phyloP scores from a whole-genome alignment of 2,329 filamentous ascomycete genomes.

The Chaetomium olivaceum region DNA sequence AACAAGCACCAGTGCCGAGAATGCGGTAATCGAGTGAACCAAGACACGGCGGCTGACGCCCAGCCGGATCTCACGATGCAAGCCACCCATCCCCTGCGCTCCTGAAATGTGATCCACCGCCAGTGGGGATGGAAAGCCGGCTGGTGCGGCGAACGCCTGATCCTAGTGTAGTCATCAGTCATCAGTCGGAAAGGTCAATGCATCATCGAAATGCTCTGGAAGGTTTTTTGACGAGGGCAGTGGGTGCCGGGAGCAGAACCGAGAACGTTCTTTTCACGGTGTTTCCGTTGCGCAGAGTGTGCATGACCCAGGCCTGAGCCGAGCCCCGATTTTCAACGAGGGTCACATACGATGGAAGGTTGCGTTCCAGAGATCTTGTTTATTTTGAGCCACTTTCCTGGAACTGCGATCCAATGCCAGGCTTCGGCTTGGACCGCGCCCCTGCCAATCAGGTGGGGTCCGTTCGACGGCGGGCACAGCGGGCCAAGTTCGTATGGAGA shows the following conservation, averaged over 20 bases:
- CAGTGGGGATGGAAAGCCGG: constrained; percentile 17
- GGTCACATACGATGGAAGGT: constrained; percentile 1
- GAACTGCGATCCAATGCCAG: constrained; percentile 21
- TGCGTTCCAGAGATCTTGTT: constrained; percentile 32
- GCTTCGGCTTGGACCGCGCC: constrained; percentile 24
- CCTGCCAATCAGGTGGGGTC: constrained; percentile 27
- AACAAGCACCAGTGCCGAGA: neutral
- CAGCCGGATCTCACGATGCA: constrained; percentile 9
- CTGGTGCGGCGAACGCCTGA: constrained; percentile 15
- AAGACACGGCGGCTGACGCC: constrained; percentile 4
- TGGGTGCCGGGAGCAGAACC: neutral
- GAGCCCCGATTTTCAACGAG: neutral
- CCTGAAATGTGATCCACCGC: constrained; percentile 23
- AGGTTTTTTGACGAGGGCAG: neutral
- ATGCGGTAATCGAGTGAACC: constrained; percentile 15
- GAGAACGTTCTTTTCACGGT: neutral
- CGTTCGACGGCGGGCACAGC: neutral
- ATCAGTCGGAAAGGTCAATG: neutral
- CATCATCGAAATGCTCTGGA: constrained; percentile 19
- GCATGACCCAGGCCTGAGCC: neutral
- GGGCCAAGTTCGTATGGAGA: constrained; percentile 30
- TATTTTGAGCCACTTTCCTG: constrained; percentile 31
- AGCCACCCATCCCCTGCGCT: constrained; percentile 11
- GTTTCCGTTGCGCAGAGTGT: neutral
- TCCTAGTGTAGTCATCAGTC: constrained; percentile 3